Percentiles rank a stretch among this genome's conserved stretches.
phyloP scores from a whole-genome alignment of 768 basidiomycete genomes.

The Podaxis mareebaensis region DNA sequence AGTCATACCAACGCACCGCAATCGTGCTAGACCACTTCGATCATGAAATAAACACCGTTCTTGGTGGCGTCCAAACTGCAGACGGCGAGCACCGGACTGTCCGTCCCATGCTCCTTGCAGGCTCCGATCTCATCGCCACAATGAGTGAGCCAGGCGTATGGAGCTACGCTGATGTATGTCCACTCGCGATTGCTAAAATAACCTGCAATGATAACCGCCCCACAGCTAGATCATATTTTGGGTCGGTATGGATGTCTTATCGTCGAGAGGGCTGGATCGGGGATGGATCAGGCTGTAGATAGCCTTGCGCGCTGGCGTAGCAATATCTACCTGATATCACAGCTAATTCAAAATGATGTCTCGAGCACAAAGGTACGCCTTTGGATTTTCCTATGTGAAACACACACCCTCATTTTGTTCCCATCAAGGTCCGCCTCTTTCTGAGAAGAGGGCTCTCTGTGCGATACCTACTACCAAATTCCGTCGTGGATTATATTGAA shows the following conservation, averaged over 20 bases:
- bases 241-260: constrained; percentile 94
- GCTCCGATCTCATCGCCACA: constrained; percentile 96
- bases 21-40: constrained; percentile 98
- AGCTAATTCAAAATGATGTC: constrained; percentile 96
- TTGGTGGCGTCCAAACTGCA: constrained; percentile 75
- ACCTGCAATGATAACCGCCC: constrained; percentile 1
- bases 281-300: constrained; percentile 82
- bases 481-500: constrained; percentile 94
- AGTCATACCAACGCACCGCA: constrained; percentile 93
- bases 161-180: constrained; percentile 88
- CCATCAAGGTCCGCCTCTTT: constrained; percentile 62
- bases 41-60: constrained; percentile 84
- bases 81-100: constrained; percentile 76
- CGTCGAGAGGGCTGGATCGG: constrained; percentile 92
- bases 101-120: constrained; percentile 92
- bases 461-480: constrained; percentile 87
- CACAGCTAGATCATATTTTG: constrained; percentile 91
- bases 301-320: constrained; percentile 72
- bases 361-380: constrained; percentile 82
- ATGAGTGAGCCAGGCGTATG: constrained; percentile 99
- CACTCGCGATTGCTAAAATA: constrained; percentile 14
- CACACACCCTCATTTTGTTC: not conserved
- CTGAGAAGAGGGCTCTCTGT: constrained; percentile 78
- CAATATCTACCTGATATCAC: constrained; percentile 90
- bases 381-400: not conserved